A percentile compares a stretch with the other conserved stretches of the same genome.
Conservation (phyloP, 129 eudicot species). For the Saussurea involucrata region DNA sequence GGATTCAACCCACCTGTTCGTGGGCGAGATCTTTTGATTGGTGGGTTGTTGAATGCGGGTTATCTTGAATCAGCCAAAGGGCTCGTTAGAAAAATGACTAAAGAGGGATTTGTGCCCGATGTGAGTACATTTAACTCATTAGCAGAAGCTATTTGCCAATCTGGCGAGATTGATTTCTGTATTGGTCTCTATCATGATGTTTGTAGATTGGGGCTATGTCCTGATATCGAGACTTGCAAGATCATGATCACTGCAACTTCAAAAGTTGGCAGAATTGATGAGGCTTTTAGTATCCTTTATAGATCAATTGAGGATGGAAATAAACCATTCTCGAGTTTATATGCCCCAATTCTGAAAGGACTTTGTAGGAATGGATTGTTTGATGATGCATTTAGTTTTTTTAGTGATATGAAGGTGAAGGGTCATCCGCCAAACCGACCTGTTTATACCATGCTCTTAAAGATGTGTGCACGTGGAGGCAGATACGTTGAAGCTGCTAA, state of each 20-base stretch:
- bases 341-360: slow-evolving; percentile 82
- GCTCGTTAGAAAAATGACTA: slow-evolving; percentile 86
- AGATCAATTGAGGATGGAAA: slow-evolving; percentile 83
- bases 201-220: slow-evolving; percentile 68
- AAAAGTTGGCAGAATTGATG: slow-evolving; percentile 53
- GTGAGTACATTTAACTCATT: slow-evolving; percentile 76
- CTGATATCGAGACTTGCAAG: slow-evolving; percentile 72
- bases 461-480: slow-evolving; percentile 89
- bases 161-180: slow-evolving; percentile 80
- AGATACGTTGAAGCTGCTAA: slow-evolving; percentile 86
- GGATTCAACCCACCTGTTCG: slow-evolving; percentile 95
- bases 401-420: slow-evolving; percentile 86
- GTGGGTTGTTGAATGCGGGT: slow-evolving; percentile 86
- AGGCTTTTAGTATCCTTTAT: slow-evolving; percentile 75
- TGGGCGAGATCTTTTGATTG: slow-evolving; percentile 82
- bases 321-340: slow-evolving; percentile 86
- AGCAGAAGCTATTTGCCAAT: slow-evolving; percentile 62
- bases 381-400: slow-evolving; percentile 94
- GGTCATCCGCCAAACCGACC: slow-evolving; percentile 96
- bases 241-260: slow-evolving; percentile 63
- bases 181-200: slow-evolving; percentile 67
- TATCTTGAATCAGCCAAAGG: slow-evolving; percentile 86
- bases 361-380: slow-evolving; percentile 75
- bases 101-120: slow-evolving; percentile 88
- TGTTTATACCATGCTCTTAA: slow-evolving; percentile 81